Conservation (phyloP, 306 rosid genomes). For the Prunus kanzakura region DNA sequence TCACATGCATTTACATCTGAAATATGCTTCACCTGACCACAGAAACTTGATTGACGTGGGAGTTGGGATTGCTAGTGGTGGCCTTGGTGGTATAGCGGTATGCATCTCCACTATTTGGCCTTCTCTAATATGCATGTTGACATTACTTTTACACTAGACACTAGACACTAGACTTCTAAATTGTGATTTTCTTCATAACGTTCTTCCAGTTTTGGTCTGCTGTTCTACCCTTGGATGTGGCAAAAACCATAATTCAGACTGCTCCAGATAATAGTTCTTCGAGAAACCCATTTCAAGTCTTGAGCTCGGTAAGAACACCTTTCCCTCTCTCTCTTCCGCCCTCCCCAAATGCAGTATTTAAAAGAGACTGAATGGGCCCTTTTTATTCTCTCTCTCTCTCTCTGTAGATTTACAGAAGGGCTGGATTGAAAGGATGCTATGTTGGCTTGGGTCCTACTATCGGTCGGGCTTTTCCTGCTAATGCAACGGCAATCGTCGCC, state of each 20-base stretch:
- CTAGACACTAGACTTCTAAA: slow-evolving; percentile 5
- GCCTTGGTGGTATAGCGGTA: slow-evolving; percentile 81
- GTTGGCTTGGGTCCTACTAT: slow-evolving; percentile 85
- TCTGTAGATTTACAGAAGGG: slow-evolving; percentile 56
- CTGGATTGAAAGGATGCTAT: slow-evolving; percentile 86
- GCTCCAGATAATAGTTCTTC: slow-evolving; percentile 45
- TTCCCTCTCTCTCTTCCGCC: background rate
- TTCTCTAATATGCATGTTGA: background rate
- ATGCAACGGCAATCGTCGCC: slow-evolving; percentile 81
- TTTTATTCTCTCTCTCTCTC: background rate
- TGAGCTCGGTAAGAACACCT: slow-evolving; percentile 51
- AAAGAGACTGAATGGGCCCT: background rate
- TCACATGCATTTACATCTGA: slow-evolving; percentile 62
- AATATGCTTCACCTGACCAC: slow-evolving; percentile 45
- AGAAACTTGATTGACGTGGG: slow-evolving; percentile 68
- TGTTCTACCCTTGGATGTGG: slow-evolving; percentile 91
- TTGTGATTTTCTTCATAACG: slow-evolving; percentile 2
- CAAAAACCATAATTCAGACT: slow-evolving; percentile 91
- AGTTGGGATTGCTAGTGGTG: slow-evolving; percentile 80
- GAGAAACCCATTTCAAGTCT: slow-evolving; percentile 69
- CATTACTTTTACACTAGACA: slow-evolving; percentile 7
- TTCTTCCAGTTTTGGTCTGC: slow-evolving; percentile 80
- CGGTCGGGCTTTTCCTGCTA: slow-evolving; percentile 87
- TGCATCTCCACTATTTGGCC: slow-evolving; percentile 35
- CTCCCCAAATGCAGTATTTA: background rate